Percentiles rank a stretch among this genome's conserved stretches.
Evolutionary conservation across 495 filamentous ascomycete species (phyloP).

Genomic region (Penicillium robsamsonii): DNA sequence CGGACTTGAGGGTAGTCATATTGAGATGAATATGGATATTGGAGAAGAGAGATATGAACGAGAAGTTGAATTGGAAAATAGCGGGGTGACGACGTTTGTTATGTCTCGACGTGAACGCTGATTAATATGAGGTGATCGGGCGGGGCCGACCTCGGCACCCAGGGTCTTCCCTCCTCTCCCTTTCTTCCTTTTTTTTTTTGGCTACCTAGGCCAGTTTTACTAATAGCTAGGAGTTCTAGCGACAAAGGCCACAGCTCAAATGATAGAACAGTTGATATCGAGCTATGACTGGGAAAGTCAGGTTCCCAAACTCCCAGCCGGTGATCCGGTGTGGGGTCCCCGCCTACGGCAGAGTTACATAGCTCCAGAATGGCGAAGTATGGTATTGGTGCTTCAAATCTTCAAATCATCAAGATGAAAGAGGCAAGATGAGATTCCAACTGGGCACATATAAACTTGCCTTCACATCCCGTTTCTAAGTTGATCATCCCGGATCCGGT

Average conservation of each 20-base stretch:
- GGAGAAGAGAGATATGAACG: conserved; percentile 12
- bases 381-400: not conserved
- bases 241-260: not conserved
- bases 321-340: not conserved
- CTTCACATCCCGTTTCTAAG: not conserved
- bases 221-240: not conserved
- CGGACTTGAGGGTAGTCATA: conserved; percentile 68
- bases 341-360: not conserved
- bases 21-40: conserved; percentile 21
- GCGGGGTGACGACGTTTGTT: not conserved
- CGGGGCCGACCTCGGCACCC: conserved; percentile 8
- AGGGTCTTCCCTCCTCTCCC: not conserved
- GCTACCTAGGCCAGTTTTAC: not conserved
- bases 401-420: not conserved
- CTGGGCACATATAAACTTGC: not conserved
- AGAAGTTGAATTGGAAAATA: conserved; percentile 2
- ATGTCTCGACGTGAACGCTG: not conserved
- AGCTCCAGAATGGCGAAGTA: not conserved
- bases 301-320: not conserved
- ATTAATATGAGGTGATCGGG: conserved; percentile 10
- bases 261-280: not conserved
- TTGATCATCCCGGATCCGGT: too few species aligned
- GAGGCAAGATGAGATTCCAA: not conserved
- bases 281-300: not conserved
- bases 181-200: not conserved